These are phyloP conservation scores for Ceratocystis eucalypticola DNA, from an alignment of 2,329 filamentous ascomycete species.

Conservation along the genomic window DNA sequence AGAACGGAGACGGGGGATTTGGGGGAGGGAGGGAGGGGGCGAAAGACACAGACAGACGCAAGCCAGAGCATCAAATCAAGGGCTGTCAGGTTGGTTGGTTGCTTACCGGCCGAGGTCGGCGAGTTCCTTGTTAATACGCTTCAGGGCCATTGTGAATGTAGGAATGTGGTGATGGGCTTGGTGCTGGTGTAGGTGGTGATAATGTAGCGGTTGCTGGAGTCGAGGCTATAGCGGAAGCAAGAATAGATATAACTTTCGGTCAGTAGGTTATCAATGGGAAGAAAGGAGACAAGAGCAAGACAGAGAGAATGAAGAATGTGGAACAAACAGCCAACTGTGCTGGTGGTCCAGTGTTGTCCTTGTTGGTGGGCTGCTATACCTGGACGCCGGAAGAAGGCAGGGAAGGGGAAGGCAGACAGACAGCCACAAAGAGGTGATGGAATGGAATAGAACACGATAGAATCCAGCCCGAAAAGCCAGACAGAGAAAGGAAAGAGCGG, in stretches of 20 bases:
- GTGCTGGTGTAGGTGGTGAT: background rate
- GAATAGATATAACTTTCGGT: background rate
- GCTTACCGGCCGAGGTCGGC: conserved; percentile 76
- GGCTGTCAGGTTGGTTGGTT: conserved; percentile 28
- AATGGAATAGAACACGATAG: background rate
- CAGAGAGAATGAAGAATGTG: background rate
- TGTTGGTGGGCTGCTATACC: background rate
- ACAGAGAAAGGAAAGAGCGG: background rate
- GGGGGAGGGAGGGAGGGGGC: background rate
- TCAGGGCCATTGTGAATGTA: conserved; percentile 57
- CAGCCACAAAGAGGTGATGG: background rate
- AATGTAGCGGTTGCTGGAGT: background rate
- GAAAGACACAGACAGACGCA: background rate
- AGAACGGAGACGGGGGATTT: background rate
- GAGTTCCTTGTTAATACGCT: conserved; percentile 91
- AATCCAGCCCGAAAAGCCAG: background rate
- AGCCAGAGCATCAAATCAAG: background rate
- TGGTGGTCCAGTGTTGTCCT: background rate
- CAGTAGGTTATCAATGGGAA: background rate
- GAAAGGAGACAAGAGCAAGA: background rate
- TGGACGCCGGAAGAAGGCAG: background rate
- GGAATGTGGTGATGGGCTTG: background rate
- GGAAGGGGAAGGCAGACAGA: background rate
- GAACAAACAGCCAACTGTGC: background rate
- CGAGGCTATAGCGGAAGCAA: background rate